A percentile compares a stretch with the other conserved stretches of the same genome.
Conservation (phyloP, 352 stramenopile species). For the Aphanomyces invadans region DNA sequence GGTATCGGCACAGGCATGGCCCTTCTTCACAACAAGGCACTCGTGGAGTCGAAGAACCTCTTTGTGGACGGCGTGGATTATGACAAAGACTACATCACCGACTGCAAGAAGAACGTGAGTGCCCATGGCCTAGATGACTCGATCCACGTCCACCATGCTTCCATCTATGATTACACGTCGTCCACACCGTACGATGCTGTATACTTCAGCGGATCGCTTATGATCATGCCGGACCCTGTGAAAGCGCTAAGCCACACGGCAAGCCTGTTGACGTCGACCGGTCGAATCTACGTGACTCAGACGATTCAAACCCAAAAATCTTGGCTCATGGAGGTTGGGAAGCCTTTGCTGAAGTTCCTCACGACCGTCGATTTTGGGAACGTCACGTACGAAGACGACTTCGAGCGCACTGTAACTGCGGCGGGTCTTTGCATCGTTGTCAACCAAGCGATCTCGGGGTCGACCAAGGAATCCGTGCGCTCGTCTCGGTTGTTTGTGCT, state of each 20-base stretch:
- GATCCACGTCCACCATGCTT: constrained; percentile 62
- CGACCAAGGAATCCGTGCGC: too few relatives aligned
- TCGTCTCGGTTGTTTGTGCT: too few relatives aligned
- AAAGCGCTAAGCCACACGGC: constrained; percentile 61
- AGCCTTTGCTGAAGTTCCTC: constrained; percentile 87
- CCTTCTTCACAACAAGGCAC: constrained; percentile 49
- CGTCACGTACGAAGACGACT: constrained; percentile 77
- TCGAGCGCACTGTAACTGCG: too few relatives aligned
- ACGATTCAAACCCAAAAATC: constrained; percentile 83
- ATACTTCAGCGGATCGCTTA: constrained; percentile 91
- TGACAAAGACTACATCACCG: constrained; percentile 75
- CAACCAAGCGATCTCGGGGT: too few relatives aligned
- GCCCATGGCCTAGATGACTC: constrained; percentile 33
- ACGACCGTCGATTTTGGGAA: constrained; percentile 91
- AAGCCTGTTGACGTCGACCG: constrained; percentile 50
- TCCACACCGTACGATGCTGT: constrained; percentile 72
- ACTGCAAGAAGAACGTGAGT: constrained; percentile 48
- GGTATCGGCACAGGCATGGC: constrained; percentile 84
- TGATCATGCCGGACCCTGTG: constrained; percentile 86
- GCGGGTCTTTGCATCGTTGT: too few relatives aligned
- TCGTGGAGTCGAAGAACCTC: constrained; percentile 63
- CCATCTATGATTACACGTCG: constrained; percentile 63
- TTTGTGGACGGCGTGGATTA: constrained; percentile 87
- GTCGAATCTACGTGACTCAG: constrained; percentile 83
- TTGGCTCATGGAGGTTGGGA: constrained; percentile 58